phyloP scores from a whole-genome alignment of 1,284 basidiomycete species.

The Leccinum laetum region DNA sequence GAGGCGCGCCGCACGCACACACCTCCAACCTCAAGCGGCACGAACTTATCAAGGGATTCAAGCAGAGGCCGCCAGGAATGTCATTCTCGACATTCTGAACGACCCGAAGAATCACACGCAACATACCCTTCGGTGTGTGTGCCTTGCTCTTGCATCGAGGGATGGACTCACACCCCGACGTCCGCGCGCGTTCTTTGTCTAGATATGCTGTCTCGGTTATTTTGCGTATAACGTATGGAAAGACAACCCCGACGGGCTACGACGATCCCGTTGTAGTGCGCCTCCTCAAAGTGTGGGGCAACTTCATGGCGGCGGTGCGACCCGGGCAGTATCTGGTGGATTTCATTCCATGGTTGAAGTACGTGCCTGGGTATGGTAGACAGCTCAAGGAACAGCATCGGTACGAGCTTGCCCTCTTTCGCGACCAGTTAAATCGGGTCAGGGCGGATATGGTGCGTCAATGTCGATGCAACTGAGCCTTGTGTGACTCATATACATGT shows the following conservation, averaged over 20 bases:
- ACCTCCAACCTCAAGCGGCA: slow-evolving; percentile 36
- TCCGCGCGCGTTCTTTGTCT: not conserved
- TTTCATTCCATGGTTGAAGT: slow-evolving; percentile 51
- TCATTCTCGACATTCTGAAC: slow-evolving; percentile 39
- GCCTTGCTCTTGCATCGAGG: not conserved
- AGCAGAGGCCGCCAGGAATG: slow-evolving; percentile 30
- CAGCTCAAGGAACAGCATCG: slow-evolving; percentile 38
- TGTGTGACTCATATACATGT: not conserved
- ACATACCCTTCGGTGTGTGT: slow-evolving; percentile 30
- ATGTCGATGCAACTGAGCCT: not conserved
- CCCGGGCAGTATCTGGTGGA: slow-evolving; percentile 62
- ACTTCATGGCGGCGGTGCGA: slow-evolving; percentile 48
- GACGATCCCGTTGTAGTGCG: slow-evolving; percentile 57
- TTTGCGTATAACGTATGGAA: slow-evolving; percentile 65
- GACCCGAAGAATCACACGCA: slow-evolving; percentile 34
- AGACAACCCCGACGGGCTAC: slow-evolving; percentile 44
- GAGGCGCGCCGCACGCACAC: slow-evolving; percentile 33
- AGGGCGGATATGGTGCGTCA: slow-evolving; percentile 6
- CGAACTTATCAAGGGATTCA: slow-evolving; percentile 37
- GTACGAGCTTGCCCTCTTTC: slow-evolving; percentile 45
- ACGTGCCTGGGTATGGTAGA: slow-evolving; percentile 19
- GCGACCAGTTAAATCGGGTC: slow-evolving; percentile 10
- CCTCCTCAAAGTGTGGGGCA: slow-evolving; percentile 46
- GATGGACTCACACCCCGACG: not conserved
- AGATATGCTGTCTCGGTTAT: slow-evolving; percentile 66